Percentiles rank a stretch among this genome's conserved stretches.
Conservation (phyloP, 1,139 yeast genomes). For the Insectozyma bohioensis region DNA sequence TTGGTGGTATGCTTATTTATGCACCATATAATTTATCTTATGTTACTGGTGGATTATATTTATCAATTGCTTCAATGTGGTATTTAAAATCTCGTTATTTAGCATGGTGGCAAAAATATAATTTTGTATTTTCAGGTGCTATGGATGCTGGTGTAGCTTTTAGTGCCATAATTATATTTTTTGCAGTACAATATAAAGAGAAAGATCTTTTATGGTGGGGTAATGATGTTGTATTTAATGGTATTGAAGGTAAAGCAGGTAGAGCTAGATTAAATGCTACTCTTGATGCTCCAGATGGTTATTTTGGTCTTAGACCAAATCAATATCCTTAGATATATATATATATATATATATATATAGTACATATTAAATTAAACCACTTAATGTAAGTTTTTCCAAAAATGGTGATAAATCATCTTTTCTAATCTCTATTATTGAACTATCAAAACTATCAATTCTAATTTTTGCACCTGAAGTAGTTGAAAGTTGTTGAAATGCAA, state of each 20-base stretch:
- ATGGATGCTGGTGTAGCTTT: slow-evolving; percentile 56
- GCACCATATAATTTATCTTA: slow-evolving; percentile 56
- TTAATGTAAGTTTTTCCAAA: slow-evolving; percentile 64
- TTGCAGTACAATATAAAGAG: slow-evolving; percentile 49
- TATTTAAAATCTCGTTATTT: slow-evolving; percentile 43
- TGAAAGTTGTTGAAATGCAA: slow-evolving; percentile 88
- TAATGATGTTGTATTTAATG: slow-evolving; percentile 41
- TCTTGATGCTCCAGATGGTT: slow-evolving; percentile 35
- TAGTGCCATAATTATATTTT: slow-evolving; percentile 51
- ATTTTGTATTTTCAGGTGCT: slow-evolving; percentile 51
- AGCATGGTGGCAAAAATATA: slow-evolving; percentile 62
- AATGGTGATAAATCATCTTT: slow-evolving; percentile 88
- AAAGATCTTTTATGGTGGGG: slow-evolving; percentile 59
- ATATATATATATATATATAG: background rate
- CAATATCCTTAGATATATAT: slow-evolving; percentile 6
- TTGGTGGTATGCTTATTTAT: slow-evolving; percentile 37
- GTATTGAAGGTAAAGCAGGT: slow-evolving; percentile 33
- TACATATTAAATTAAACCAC: slow-evolving; percentile 11
- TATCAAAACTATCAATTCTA: slow-evolving; percentile 90
- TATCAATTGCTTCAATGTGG: slow-evolving; percentile 46
- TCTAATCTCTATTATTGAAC: slow-evolving; percentile 86
- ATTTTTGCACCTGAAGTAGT: slow-evolving; percentile 82
- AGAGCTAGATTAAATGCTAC: slow-evolving; percentile 16
- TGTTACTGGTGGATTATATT: slow-evolving; percentile 42
- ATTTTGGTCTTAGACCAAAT: slow-evolving; percentile 41